Base-by-base conservation (phyloP, 345 rosid genomes). In the Heritiera littoralis region DNA sequence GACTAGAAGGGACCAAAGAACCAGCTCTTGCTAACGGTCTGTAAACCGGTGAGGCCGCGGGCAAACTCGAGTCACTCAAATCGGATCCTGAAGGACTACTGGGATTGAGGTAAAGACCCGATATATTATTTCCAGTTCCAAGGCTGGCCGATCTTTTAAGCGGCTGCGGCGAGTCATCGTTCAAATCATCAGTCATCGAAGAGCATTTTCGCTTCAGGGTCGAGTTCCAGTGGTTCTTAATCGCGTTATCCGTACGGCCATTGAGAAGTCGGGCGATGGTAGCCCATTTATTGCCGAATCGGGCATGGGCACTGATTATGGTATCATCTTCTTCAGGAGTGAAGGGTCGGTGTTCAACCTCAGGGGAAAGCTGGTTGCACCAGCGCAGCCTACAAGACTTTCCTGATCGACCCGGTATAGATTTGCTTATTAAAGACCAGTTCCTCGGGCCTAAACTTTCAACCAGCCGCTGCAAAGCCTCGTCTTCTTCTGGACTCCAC, bases 281-380 rank as follows among this genome's bases (percentile, higher is more conserved):
- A 30, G 97, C 97, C 97, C 97, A 92, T 84, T 87, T 92, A 89
- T 92, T 92, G 1, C 97, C 95, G 61, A 88, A 86, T n/a, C 86
- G 89, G 51, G 90, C 87, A 81, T 92, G 97, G 41, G 97, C 95
- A 51, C 84, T 76, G 77, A 89, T 79, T 71, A 91, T 92, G 51
- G 89, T 83, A 0, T 89, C 89, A 67, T 91, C 92, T 80, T 92
- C 95, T 60, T 92, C 90, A 0, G 89, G 77, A 1, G 88, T 71
- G 82, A 91, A 92, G 2, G 97, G 92, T 69, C 93, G 82, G 86
- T 91, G 97, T 76, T 92, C 93, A 7, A 92, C 97, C 83, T 84
- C 89, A 1, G 97, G 97, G 0, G 97, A 92, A 48, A 92, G 90
- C 88, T 92, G 97, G 85, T 92, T 92, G 78, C 97, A 90, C 97